Evolutionary conservation across 73 alveolate species (phyloP), one percentile per base, ranked within the genome.

Genomic region (Diophrys appendiculata): DNA sequence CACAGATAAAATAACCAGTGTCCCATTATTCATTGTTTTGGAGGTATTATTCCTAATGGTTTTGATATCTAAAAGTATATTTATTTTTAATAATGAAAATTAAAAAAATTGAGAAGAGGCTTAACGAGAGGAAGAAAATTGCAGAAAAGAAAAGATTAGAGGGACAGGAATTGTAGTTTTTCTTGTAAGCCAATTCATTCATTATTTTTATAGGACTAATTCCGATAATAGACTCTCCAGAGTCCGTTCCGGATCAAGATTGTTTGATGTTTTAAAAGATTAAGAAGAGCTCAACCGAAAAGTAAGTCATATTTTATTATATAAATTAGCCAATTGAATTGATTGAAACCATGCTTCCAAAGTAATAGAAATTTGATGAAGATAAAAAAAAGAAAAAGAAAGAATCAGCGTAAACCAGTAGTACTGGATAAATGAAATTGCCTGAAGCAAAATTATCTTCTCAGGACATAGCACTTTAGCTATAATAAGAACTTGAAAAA

Each of bases 241-340:
- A 65, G 93, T 85, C 28, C 78, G 73, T 33, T 73, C 78, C 26
- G 93, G 93, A 32, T 84, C 86, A 29, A 69, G 76, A 29, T 68
- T 85, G n/a, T 78, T 78, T 64, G 73, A 85, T 2, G 85, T 85
- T 1, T 27, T 85, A 8, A 72, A 54, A 28, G 83, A 54, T 33
- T 54, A 85, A 55, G 83, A 64, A 29, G 54, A 33, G 1, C 54
- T 64, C 32, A 85, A 85, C 34, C 18, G 55, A 53, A 54, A 60
- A 31, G 71, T 60, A 23, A 60, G 13, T 23, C 28, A 60, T 3
- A 23, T 2, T 2, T 23, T n/a, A n/a, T 23, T 60, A 31, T 23
- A 3, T 31, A 31, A 27, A 28, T 2, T 25, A 85, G 69, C 88
- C 88, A 18, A 64, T 85, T 22, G 69, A 75, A 27, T 25, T 85